Evolutionary conservation across 2,329 filamentous ascomycete genomes (phyloP).

Genomic region (Pyrenophora graminea): DNA sequence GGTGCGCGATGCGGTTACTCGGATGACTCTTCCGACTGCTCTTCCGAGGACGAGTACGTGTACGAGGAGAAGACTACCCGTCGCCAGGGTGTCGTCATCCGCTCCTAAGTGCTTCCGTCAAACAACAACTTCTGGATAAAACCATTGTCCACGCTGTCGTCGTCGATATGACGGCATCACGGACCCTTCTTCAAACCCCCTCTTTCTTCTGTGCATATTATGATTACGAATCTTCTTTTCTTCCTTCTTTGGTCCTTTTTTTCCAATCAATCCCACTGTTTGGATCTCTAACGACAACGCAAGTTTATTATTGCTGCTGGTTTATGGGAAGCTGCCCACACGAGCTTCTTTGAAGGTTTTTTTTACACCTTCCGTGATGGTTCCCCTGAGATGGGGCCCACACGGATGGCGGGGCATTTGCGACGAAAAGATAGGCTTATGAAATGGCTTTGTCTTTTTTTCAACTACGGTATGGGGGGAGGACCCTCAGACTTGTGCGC

Average conservation of each 20-base stretch:
- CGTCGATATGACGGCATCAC: background rate
- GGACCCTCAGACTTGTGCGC: constrained; percentile 1
- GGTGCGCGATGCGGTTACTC: constrained; percentile 84
- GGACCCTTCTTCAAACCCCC: constrained; percentile 1
- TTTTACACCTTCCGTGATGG: no score
- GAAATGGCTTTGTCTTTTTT: no score
- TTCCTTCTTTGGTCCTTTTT: constrained; percentile 16
- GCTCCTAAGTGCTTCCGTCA: constrained; percentile 26
- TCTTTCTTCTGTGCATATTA: constrained; percentile 38
- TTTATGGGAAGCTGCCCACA: constrained; percentile 11
- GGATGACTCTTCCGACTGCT: constrained; percentile 71
- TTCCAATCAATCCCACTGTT: background rate
- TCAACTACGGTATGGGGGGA: no score
- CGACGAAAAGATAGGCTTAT: background rate
- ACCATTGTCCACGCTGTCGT: constrained; percentile 1
- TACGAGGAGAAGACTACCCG: constrained; percentile 58
- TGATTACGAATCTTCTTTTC: constrained; percentile 27
- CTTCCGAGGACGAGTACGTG: constrained; percentile 65
- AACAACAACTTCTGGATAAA: constrained; percentile 1
- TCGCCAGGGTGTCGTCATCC: constrained; percentile 53
- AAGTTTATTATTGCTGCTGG: constrained; percentile 24
- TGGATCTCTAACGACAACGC: background rate
- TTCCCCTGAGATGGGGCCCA: background rate
- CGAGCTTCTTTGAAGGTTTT: background rate
- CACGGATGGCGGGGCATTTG: background rate